A percentile compares a stretch with the other conserved stretches of the same genome.
These are phyloP conservation scores for Rubia occidens DNA, from an alignment of 305 asterid genomes.

Conservation along the genomic window DNA sequence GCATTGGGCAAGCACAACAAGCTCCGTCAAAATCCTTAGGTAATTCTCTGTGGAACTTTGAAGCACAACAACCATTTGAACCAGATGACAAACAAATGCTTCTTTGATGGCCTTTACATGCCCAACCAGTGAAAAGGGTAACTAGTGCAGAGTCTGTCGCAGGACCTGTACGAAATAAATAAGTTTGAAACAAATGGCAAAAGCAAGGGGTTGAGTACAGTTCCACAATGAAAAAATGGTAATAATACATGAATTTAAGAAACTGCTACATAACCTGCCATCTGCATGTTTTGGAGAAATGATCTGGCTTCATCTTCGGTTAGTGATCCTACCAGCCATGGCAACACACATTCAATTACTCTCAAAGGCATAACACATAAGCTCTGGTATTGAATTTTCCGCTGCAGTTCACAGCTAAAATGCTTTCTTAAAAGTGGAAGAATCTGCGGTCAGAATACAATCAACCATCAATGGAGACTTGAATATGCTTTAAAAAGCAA, in stretches of 20 bases:
- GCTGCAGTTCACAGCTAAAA: slow-evolving; percentile 74
- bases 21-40: slow-evolving; percentile 30
- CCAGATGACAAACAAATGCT: slow-evolving; percentile 60
- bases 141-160: slow-evolving; percentile 78
- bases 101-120: slow-evolving; percentile 76
- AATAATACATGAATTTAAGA: slow-evolving; percentile 16
- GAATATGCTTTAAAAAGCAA: not conserved
- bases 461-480: slow-evolving; percentile 8
- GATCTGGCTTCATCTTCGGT: slow-evolving; percentile 74
- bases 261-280: slow-evolving; percentile 58
- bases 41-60: slow-evolving; percentile 32
- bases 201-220: not conserved
- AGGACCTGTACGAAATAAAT: slow-evolving; percentile 62
- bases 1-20: slow-evolving; percentile 47
- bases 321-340: slow-evolving; percentile 87
- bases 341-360: slow-evolving; percentile 83
- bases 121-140: slow-evolving; percentile 96
- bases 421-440: slow-evolving; percentile 87
- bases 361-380: slow-evolving; percentile 97
- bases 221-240: not conserved
- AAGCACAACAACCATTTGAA: slow-evolving; percentile 54
- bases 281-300: slow-evolving; percentile 74
- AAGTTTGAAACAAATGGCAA: slow-evolving; percentile 21
- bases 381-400: slow-evolving; percentile 79
- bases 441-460: slow-evolving; percentile 42